Conservation (phyloP, 2,329 filamentous ascomycete species). For the Rosellinia necatrix region DNA sequence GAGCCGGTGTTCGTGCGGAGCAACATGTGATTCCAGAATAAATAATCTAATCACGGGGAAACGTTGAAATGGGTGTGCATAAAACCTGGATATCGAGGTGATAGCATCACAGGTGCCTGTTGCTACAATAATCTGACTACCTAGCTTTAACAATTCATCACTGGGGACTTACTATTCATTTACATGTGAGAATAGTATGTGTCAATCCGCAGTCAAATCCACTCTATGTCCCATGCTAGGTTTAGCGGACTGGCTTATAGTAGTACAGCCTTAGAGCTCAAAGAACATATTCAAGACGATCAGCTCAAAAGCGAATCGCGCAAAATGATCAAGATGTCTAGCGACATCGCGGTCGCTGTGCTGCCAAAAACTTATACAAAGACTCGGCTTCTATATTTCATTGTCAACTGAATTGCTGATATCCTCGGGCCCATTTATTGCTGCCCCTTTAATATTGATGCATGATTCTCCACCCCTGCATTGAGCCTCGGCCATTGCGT, state of each 20-base stretch:
- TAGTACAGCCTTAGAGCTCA: slow-evolving; percentile 2
- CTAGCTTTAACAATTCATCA: slow-evolving; percentile 7
- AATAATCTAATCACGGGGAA: slow-evolving; percentile 7
- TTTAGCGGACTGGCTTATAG: slow-evolving; percentile 1
- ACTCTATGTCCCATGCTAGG: slow-evolving; percentile 1
- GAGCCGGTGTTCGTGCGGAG: slow-evolving; percentile 37
- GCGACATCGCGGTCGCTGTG: neutral
- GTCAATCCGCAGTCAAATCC: neutral
- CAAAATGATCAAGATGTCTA: neutral
- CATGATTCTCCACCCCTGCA: slow-evolving; percentile 6
- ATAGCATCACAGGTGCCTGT: slow-evolving; percentile 5
- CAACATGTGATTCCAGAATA: slow-evolving; percentile 39
- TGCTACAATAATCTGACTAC: slow-evolving; percentile 7
- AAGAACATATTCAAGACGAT: too few relatives aligned
- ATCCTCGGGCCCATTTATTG: neutral
- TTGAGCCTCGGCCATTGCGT: slow-evolving; percentile 2
- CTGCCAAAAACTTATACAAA: neutral
- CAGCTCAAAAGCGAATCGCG: neutral
- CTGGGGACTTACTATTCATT: slow-evolving; percentile 3
- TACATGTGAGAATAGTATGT: slow-evolving; percentile 7
- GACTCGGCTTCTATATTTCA: neutral
- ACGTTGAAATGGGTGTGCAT: slow-evolving; percentile 4
- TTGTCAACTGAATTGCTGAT: slow-evolving; percentile 1
- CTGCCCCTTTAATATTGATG: slow-evolving; percentile 2
- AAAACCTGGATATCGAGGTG: slow-evolving; percentile 5